Base-by-base conservation (phyloP, 2,329 filamentous ascomycete species). In the Aspergillus chevalieri region DNA sequence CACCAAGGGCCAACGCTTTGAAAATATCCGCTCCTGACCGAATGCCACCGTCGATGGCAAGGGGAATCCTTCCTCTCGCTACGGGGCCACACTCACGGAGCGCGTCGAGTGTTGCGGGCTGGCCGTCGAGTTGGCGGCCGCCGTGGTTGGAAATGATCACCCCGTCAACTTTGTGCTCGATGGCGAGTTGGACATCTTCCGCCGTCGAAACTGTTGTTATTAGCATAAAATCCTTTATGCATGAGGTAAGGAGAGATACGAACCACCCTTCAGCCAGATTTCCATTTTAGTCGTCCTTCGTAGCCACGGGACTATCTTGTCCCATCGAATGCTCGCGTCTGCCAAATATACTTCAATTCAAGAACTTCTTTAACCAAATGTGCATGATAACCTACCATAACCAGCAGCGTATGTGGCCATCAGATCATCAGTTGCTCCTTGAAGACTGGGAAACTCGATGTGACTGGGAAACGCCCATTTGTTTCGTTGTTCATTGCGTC, bases 401-500 rank as follows among this genome's bases (percentile, higher is more conserved):
- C 43, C 43, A 46, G 8, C 26, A 21, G 15, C 43, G 24, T 42
- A 46, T 17, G 21, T 39, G 12, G 24, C 19, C 44, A 33, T 51
- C 28, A 42, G n/a, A 21, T 38, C 15, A 49, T 47, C 2, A 30
- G 36, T 6, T 12, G 19, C n/a, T 49, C 49, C 33, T 51, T 56
- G 8, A 65, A 53, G 8, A 48, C 74, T 75, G 6, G 70, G 70
- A 49, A 64, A 71, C 14, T 51, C 57, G 46, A 74, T 60, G 26
- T 64, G 62, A 5, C 64, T 57, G 0, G 75, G 75, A n/a, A 76
- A 61, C 5, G 56, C 55, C 60, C 80, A 80, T 43, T 73, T 67
- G 51, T 78, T 79, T 2, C 76, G 69, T 52, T 71, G 71, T 55
- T 81, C 77, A 43, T 78, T 75, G 24, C 76, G 66, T 0, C 78